phyloP scores from a whole-genome alignment of 352 stramenopile species.

The Pythium phragmiticola region DNA sequence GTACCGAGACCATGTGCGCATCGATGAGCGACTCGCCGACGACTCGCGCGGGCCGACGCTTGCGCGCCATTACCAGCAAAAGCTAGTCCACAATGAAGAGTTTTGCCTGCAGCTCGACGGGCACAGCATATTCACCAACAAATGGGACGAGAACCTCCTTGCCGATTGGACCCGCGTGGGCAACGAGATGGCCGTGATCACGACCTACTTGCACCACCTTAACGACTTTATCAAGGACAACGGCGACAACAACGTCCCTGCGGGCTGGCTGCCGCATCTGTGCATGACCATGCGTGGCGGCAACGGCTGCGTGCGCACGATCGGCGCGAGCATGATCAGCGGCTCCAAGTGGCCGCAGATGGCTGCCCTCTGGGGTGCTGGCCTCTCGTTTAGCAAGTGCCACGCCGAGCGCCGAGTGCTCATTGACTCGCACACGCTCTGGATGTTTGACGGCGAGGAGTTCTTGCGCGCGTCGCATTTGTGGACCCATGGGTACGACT shows the following conservation, averaged over 20 bases:
- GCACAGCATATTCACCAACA: constrained; percentile 86
- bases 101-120: constrained; percentile 86
- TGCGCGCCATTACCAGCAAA: constrained; percentile 79
- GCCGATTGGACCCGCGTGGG: constrained; percentile 68
- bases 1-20: constrained; percentile 70
- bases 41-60: constrained; percentile 78
- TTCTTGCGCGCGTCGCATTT: constrained; percentile 37
- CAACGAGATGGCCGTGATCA: constrained; percentile 85
- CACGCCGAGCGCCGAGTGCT: constrained; percentile 74
- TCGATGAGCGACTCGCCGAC: constrained; percentile 62
- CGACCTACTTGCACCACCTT: constrained; percentile 82
- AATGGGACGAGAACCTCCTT: constrained; percentile 75
- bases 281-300: constrained; percentile 70
- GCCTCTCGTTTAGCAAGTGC: constrained; percentile 84
- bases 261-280: constrained; percentile 61
- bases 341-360: constrained; percentile 73
- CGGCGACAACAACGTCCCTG: constrained; percentile 59
- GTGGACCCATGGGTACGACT: constrained; percentile 43
- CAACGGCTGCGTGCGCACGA: constrained; percentile 69
- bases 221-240: constrained; percentile 81
- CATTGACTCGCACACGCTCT: constrained; percentile 77
- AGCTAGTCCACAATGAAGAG: constrained; percentile 71
- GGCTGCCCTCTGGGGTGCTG: constrained; percentile 72
- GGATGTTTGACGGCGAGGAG: constrained; percentile 48
- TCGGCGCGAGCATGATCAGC: constrained; percentile 80